phyloP scores from a whole-genome alignment of 1,284 basidiomycete species.

The Paramarasmius palmivorus region DNA sequence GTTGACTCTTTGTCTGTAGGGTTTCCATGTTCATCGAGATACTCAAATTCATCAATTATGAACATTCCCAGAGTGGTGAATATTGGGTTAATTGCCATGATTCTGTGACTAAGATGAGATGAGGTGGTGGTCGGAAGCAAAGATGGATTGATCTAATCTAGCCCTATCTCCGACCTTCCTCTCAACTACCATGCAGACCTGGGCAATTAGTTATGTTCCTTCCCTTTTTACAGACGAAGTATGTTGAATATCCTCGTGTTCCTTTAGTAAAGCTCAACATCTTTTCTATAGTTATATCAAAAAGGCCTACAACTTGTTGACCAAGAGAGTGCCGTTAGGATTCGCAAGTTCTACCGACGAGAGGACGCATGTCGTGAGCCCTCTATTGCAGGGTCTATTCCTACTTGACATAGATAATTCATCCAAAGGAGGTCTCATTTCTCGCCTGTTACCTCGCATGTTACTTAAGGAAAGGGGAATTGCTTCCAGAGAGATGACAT shows the following conservation, averaged over 20 bases:
- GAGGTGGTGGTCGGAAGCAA: slow-evolving; percentile 1
- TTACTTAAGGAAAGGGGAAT: slow-evolving; percentile 60
- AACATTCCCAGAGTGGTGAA: slow-evolving; percentile 84
- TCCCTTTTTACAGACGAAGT: slow-evolving; percentile 55
- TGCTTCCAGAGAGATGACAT: slow-evolving; percentile 43
- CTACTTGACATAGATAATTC: slow-evolving; percentile 11
- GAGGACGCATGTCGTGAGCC: slow-evolving; percentile 72
- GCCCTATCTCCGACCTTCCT: slow-evolving; percentile 2
- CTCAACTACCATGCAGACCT: slow-evolving; percentile 49
- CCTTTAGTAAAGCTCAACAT: not conserved
- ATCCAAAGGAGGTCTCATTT: slow-evolving; percentile 65
- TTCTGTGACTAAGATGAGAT: slow-evolving; percentile 3
- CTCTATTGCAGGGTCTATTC: slow-evolving; percentile 3
- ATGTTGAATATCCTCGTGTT: slow-evolving; percentile 18
- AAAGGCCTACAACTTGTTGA: slow-evolving; percentile 58
- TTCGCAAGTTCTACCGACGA: slow-evolving; percentile 65
- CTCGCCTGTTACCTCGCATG: slow-evolving; percentile 64
- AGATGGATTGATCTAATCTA: not conserved
- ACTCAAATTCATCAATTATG: slow-evolving; percentile 83
- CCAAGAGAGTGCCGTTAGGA: slow-evolving; percentile 47
- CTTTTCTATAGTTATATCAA: slow-evolving; percentile 53
- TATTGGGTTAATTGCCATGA: slow-evolving; percentile 22
- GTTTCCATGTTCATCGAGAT: slow-evolving; percentile 54
- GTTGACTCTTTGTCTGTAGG: slow-evolving; percentile 42
- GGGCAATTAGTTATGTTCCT: slow-evolving; percentile 54